phyloP scores from a whole-genome alignment of 139 green algal genomes.

The Mesotaenium endlicherianum region DNA sequence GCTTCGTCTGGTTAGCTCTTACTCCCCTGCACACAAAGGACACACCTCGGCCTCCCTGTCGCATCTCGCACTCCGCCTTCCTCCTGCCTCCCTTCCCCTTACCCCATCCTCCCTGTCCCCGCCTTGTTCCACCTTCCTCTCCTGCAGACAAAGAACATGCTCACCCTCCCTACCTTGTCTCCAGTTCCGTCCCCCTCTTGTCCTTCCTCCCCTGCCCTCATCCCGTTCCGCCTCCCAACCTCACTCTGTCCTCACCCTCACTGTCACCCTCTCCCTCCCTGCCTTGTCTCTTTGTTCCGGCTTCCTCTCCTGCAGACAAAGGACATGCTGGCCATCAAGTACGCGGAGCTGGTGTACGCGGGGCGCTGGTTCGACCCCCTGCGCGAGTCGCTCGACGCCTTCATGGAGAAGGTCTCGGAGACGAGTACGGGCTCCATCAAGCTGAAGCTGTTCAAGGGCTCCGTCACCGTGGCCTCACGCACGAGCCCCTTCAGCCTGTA shows the following conservation, averaged over 20 bases:
- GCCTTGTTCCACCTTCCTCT: too few relatives aligned
- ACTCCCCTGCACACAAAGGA: too few relatives aligned
- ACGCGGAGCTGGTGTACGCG: constrained; percentile 53
- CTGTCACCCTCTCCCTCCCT: neutral
- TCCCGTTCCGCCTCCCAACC: too few relatives aligned
- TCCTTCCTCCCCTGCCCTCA: too few relatives aligned
- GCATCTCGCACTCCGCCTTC: too few relatives aligned
- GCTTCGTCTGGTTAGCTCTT: too few relatives aligned
- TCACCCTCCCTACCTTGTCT: too few relatives aligned
- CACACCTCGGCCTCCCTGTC: too few relatives aligned
- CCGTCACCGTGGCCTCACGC: constrained; percentile 77
- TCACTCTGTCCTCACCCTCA: too few relatives aligned
- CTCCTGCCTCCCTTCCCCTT: too few relatives aligned
- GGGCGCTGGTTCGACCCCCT: constrained; percentile 50
- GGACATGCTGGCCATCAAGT: constrained; percentile 51
- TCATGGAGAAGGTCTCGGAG: constrained; percentile 48
- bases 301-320: constrained; percentile 41
- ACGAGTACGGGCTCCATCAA: constrained; percentile 71
- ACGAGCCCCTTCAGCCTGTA: constrained; percentile 73
- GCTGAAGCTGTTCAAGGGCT: constrained; percentile 93
- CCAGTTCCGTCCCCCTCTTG: too few relatives aligned
- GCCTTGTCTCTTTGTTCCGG: neutral
- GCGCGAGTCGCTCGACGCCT: constrained; percentile 48
- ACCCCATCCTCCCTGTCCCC: neutral
- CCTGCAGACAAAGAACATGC: too few relatives aligned